Evolutionary conservation across 768 basidiomycete genomes (phyloP), one percentile per base, ranked within the genome.

Genomic region (Suillus occidentalis): DNA sequence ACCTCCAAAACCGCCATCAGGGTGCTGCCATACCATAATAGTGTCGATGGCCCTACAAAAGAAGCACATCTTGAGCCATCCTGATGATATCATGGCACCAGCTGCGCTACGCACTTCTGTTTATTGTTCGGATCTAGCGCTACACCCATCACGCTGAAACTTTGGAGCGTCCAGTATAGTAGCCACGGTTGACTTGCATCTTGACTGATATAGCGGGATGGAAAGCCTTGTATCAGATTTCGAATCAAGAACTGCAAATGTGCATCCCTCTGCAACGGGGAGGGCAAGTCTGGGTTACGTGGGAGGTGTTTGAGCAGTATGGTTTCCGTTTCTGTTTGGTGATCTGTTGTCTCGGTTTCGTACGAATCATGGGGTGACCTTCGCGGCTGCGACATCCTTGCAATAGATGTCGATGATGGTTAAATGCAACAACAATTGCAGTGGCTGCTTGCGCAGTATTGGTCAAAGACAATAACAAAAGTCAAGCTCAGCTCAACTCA

Each of bases 161-260:
- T 82, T 70, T 99, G 95, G 12, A 96, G 73, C 0, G 88, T 89
- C 96, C 97, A 99, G 78, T 92, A 98, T 65, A 98, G 74, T 36
- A 98, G 79, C 97, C 97, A 99, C 0, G 97, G 92, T 70, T 97
- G 90, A 69, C 93, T 95, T 0, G 97, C 96, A 73, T 99, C 97
- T 71, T 98, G 91, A 55, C 87, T 88, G 22, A 81, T 83, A 73
- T 94, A 99, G 63, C 88, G 82, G 13, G 82, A 79, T 0, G 95
- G 94, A 52, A 99, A 91, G 2, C 93, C 88, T 72, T 94, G 91
- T 9, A 88, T 72, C 61, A 94, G 82, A 66, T 89, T 86, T 31
- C 88, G 82, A 2, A 87, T 81, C 28, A 97, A 85, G 72, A 87
- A 97, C 66, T 90, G 85, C 68, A 95, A 79, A 73, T 97, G 95